Base-by-base conservation (phyloP, 352 stramenopile species). In the Pythium rishiriense region DNA sequence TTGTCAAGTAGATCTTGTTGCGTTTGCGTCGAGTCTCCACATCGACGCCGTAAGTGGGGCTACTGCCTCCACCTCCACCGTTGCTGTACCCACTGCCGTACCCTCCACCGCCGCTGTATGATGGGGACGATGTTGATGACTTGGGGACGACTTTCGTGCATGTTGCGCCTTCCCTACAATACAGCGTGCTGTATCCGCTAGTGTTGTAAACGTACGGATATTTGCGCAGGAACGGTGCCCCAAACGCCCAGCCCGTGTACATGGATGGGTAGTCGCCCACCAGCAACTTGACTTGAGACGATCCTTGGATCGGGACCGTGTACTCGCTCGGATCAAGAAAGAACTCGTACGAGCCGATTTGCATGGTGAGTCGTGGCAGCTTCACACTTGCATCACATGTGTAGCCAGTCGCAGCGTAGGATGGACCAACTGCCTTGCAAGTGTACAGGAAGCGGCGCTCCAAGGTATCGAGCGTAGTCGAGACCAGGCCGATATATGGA, bases 151-250 rank as follows among this genome's bases (percentile, higher is more conserved):
- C 19, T 4, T 28, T 42, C 5, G 14, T 35, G 15, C 53, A 61
- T 1, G 53, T 61, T 26, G 53, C 43, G 28, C 52, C 52, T 7
- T 49, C 41, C 19, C 7, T 51, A 28, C 53, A 61, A 19, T 33
- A 61, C 3, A 61, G 25, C 2, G 35, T 61, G 53, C 31, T 42
- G 26, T 51, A 51, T 25, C 37, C 25, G 4, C 25, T 61, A 2
- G 39, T 10, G 41, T 52, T 61, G 41, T 42, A 61, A 15, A 61
- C 29, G 19, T 45, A 21, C 19, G 53, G 53, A 22, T 42, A 61
- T n/a, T 61, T 61, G 53, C 53, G 53, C 41, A 61, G 39, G 28
- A 61, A 61, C 41, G 53, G 53, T 41, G 26, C 37, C 6, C 53
- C 53, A 1, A 61, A 14, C 5, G 33, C 41, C 53, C 39, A 52